These are phyloP conservation scores for Bryoglossum gracile DNA, from an alignment of 495 filamentous ascomycete genomes.

Conservation along the genomic window DNA sequence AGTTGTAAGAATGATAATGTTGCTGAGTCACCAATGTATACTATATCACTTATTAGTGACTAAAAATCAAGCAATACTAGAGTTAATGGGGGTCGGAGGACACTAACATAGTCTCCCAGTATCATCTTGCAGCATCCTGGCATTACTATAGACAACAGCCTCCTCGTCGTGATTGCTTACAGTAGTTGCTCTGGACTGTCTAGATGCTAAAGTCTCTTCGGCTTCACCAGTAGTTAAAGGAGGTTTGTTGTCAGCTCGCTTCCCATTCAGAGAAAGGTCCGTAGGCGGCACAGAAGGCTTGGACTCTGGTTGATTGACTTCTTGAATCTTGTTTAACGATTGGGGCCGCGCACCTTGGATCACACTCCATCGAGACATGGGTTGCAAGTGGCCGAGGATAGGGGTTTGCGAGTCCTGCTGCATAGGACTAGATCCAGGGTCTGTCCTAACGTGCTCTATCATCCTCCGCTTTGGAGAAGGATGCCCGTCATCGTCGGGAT, in stretches of 20 bases:
- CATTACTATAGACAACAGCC: conserved; percentile 47
- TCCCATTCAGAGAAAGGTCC: neutral
- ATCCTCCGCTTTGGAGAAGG: conserved; percentile 40
- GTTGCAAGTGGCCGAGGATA: neutral
- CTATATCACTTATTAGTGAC: conserved; percentile 22
- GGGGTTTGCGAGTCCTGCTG: neutral
- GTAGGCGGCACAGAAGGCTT: neutral
- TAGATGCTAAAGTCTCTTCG: neutral
- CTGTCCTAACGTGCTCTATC: neutral
- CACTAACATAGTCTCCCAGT: conserved; percentile 49
- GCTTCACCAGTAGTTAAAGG: neutral
- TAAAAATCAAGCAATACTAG: neutral
- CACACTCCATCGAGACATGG: neutral
- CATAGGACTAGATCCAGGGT: neutral
- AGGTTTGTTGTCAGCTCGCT: neutral
- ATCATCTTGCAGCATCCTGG: conserved; percentile 53
- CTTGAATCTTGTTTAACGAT: neutral
- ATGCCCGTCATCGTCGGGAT: conserved; percentile 25
- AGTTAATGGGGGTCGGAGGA: neutral
- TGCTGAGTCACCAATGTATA: conserved; percentile 68
- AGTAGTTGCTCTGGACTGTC: conserved; percentile 1
- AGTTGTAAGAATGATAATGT: conserved; percentile 65
- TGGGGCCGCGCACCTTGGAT: neutral
- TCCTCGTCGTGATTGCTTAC: conserved; percentile 44
- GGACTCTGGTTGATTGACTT: too few relatives aligned